Evolutionary conservation across 129 eudicot species (phyloP).

Genomic region (Pittosporum tobira): DNA sequence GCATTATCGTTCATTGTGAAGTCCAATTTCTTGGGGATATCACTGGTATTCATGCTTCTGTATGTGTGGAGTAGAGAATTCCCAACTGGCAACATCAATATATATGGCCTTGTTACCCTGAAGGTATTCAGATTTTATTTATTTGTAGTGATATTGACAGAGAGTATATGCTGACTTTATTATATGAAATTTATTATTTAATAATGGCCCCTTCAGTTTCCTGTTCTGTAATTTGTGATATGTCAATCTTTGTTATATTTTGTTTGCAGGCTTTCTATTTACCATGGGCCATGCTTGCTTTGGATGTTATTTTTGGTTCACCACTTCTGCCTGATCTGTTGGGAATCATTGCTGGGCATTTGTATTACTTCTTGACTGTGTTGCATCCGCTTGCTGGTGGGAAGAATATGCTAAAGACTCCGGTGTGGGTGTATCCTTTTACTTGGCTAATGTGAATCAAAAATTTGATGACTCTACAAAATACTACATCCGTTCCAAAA

Average conservation of each 20-base stretch:
- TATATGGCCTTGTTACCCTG: constrained; percentile 70
- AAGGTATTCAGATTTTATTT: constrained; percentile 40
- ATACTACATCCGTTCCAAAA: too few species aligned
- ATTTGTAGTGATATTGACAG: neutral
- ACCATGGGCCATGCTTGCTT: constrained; percentile 89
- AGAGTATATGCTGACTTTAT: neutral
- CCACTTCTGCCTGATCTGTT: constrained; percentile 57
- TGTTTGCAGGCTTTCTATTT: constrained; percentile 67
- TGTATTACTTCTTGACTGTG: constrained; percentile 79
- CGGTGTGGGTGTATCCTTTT: constrained; percentile 84
- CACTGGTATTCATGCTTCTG: constrained; percentile 93
- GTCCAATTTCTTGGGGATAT: constrained; percentile 58
- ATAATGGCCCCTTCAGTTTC: neutral
- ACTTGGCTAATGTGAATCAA: neutral
- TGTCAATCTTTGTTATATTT: neutral
- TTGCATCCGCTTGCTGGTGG: constrained; percentile 88
- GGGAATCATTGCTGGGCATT: constrained; percentile 81
- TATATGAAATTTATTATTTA: neutral
- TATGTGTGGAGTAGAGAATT: constrained; percentile 89
- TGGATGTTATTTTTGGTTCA: constrained; percentile 91
- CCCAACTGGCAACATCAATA: constrained; percentile 60
- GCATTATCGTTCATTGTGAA: constrained; percentile 45
- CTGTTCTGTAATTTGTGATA: neutral
- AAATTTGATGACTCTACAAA: neutral
- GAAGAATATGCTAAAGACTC: constrained; percentile 58